These are phyloP conservation scores for Drechslera avenae DNA, from an alignment of 2,329 filamentous ascomycete species.

Conservation along the genomic window DNA sequence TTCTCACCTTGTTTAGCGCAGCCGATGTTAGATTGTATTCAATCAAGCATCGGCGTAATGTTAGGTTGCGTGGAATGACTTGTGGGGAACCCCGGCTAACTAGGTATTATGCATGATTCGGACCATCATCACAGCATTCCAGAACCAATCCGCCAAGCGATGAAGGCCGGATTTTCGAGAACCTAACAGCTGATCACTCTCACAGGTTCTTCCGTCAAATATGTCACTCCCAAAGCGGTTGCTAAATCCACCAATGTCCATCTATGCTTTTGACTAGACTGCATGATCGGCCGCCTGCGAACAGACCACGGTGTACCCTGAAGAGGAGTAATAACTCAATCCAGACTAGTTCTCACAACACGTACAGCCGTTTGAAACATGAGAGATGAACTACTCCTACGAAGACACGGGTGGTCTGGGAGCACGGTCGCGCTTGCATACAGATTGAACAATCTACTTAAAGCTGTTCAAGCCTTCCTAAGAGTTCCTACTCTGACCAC, in stretches of 20 bases:
- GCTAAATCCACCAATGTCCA: constrained; percentile 22
- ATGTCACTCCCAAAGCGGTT: constrained; percentile 5
- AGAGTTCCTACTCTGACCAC: neutral
- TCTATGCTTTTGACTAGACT: neutral
- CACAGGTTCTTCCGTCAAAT: constrained; percentile 12
- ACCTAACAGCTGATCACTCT: neutral
- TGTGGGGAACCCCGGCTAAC: constrained; percentile 16
- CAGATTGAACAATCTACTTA: constrained; percentile 18
- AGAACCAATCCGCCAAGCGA: neutral
- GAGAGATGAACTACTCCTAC: constrained; percentile 4
- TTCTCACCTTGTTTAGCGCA: neutral
- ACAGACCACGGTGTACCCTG: neutral
- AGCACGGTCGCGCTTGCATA: neutral
- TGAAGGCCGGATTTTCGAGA: neutral
- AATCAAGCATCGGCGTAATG: constrained; percentile 30
- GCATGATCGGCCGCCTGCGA: constrained; percentile 2
- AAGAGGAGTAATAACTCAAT: constrained; percentile 7
- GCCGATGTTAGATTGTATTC: constrained; percentile 22
- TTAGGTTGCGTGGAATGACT: constrained; percentile 7
- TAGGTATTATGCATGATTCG: constrained; percentile 7
- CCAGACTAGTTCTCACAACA: constrained; percentile 8
- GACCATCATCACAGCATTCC: constrained; percentile 6
- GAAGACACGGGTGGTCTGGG: too few relatives aligned
- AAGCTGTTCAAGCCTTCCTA: constrained; percentile 10
- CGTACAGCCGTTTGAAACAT: constrained; percentile 12